These are phyloP conservation scores for Paramecium tetraurelia DNA, from an alignment of 73 alveolate species.

Conservation along the genomic window DNA sequence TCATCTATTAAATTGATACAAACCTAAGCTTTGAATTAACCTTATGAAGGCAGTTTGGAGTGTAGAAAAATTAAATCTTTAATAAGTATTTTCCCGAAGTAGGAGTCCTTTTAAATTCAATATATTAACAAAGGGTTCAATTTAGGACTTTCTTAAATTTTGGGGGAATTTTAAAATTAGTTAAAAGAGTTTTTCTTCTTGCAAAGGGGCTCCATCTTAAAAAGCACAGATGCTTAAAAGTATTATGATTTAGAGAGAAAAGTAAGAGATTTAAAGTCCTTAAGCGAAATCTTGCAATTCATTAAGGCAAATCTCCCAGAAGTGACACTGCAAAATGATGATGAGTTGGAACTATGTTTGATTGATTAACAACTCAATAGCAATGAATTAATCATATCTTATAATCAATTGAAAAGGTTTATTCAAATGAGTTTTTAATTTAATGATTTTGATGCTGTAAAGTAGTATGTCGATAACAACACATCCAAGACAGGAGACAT, in stretches of 20 bases:
- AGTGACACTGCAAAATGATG: not conserved
- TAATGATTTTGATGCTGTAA: not conserved
- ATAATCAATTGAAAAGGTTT: not conserved
- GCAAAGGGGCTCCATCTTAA: not conserved
- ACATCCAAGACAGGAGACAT: not conserved
- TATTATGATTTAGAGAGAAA: not conserved
- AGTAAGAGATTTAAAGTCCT: not conserved
- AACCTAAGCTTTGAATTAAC: not conserved
- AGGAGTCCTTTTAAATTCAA: not conserved
- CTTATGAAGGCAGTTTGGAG: constrained; percentile 30
- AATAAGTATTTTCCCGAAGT: not conserved
- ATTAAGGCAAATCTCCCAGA: not conserved
- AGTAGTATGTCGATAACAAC: not conserved
- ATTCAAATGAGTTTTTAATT: not conserved
- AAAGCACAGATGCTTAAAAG: not conserved
- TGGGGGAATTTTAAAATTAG: not conserved
- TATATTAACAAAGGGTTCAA: not conserved
- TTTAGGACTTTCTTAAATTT: not conserved
- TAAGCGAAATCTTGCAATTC: not conserved
- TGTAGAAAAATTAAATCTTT: not conserved
- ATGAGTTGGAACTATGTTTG: not conserved
- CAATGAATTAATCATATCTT: not conserved
- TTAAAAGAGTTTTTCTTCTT: constrained; percentile 12
- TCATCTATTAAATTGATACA: constrained; percentile 7
- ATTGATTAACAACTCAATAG: not conserved